Base-by-base conservation (phyloP, 768 basidiomycete genomes). In the Pisolithus albus region DNA sequence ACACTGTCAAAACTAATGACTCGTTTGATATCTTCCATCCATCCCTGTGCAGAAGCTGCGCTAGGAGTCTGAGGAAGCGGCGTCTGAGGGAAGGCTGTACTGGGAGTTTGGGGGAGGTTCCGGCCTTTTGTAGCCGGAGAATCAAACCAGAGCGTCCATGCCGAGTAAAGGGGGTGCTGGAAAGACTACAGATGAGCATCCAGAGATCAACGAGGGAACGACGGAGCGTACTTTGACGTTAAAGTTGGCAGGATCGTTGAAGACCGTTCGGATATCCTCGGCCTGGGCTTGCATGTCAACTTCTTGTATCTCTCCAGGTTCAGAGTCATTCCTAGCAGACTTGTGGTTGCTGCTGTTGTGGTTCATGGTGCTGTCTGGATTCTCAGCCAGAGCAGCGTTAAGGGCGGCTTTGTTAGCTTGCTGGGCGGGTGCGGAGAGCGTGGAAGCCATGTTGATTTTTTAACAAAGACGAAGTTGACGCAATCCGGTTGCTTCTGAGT, bases 1-100 rank as follows among this genome's bases (percentile, higher is more conserved):
- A 99, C 96, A 53, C 87, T 90, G 63, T 95, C 89, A 64, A 99
- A 96, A 55, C 80, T 85, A 66, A 97, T 92, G 49, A 99, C 95
- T 51, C 89, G 87, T 63, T 94, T 92, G 64, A 99, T 94, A 62
- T 97, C 92, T 63, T 99, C 95, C 91, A 97, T 96, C 96, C 96
- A 99, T 19, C 88, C 89, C 65, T 82, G 81, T 26, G 88, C 89
- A 41, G 87, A 85, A 46, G 78, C 72, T 11, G 75, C 80, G 52
- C 85, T 75, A 39, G 90, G 87, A 1, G 90, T 90, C 58, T 82
- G 80, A 38, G 82, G 80, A 54, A 80, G 16, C 52, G 90, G 86
- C 0, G 86, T 88, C 66, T 82, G 84, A 8, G 86, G 86, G 57
- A 88, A 83, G 39, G 87, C 84, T 54, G 87, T 78, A 41, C 85